Percentiles rank a stretch among this genome's conserved stretches.
These are phyloP conservation scores for Scheffersomyces spartinae DNA, from an alignment of 805 yeast genomes.

Conservation along the genomic window DNA sequence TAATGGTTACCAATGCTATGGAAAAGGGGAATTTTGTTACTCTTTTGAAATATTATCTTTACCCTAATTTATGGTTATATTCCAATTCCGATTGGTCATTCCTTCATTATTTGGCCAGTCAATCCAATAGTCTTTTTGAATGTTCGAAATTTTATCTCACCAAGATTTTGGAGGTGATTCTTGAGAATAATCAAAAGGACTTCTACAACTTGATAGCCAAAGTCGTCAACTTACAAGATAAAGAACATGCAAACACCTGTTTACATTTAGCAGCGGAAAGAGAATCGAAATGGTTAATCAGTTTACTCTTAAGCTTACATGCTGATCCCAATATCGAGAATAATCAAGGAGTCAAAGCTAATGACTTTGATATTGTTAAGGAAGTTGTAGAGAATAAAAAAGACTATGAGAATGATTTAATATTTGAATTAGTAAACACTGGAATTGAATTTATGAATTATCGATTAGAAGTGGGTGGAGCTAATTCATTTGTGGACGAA, in stretches of 20 bases:
- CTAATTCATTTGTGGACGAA: neutral
- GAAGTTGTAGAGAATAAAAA: constrained; percentile 12
- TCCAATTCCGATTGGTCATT: constrained; percentile 67
- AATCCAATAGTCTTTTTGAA: constrained; percentile 10
- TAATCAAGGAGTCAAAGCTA: constrained; percentile 76
- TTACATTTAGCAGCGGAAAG: constrained; percentile 30
- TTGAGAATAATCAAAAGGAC: constrained; percentile 8
- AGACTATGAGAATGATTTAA: constrained; percentile 13
- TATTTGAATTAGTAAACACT: constrained; percentile 23
- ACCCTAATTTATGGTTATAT: constrained; percentile 42
- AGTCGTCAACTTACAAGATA: constrained; percentile 22
- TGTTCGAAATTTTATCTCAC: constrained; percentile 22
- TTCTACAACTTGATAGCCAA: constrained; percentile 7
- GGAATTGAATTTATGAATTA: constrained; percentile 22
- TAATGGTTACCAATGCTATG: constrained; percentile 72
- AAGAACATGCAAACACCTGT: constrained; percentile 25
- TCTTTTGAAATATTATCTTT: constrained; percentile 51
- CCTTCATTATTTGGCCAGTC: constrained; percentile 72
- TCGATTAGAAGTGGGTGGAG: constrained; percentile 9
- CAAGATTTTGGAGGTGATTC: constrained; percentile 22
- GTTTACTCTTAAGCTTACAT: constrained; percentile 19
- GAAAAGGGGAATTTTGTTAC: constrained; percentile 67
- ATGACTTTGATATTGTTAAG: constrained; percentile 69
- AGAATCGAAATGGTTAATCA: constrained; percentile 27
- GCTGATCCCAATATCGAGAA: constrained; percentile 60